These are phyloP conservation scores for Podospora pseudoanserina DNA, from an alignment of 495 filamentous ascomycete genomes.

Conservation along the genomic window DNA sequence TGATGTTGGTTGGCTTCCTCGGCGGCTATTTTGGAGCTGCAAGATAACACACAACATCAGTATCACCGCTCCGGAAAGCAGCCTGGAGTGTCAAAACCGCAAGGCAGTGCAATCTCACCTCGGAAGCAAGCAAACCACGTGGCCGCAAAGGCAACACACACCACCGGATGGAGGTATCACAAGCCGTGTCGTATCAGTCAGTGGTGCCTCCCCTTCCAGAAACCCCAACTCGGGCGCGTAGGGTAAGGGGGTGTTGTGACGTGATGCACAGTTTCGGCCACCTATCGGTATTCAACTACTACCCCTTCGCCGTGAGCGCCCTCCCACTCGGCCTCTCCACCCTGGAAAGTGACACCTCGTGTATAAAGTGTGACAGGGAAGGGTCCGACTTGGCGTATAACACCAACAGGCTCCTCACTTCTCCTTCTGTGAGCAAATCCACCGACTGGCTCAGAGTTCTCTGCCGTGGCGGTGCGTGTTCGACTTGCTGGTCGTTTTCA, in stretches of 20 bases:
- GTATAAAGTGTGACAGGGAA: conserved; percentile 11
- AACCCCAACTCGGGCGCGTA: neutral
- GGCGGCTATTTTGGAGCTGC: neutral
- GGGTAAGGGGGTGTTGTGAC: neutral
- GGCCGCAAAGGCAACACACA: neutral
- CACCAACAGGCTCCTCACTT: conserved; percentile 12
- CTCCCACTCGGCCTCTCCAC: neutral
- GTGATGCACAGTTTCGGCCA: neutral
- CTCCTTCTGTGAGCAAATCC: conserved; percentile 11
- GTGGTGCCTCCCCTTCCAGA: neutral
- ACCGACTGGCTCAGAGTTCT: conserved; percentile 6
- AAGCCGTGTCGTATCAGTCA: neutral
- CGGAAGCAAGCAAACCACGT: neutral
- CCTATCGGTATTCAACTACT: neutral
- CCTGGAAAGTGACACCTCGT: conserved; percentile 6
- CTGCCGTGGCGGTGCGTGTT: neutral
- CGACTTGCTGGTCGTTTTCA: neutral
- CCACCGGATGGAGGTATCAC: neutral
- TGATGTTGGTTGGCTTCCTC: neutral
- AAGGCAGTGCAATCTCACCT: neutral
- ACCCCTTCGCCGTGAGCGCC: neutral
- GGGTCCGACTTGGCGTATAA: conserved; percentile 15
- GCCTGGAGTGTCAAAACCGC: neutral
- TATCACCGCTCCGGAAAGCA: neutral
- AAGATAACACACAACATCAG: neutral